These are phyloP conservation scores for Aspergillus chevalieri DNA, from an alignment of 2,329 filamentous ascomycete genomes.

Conservation along the genomic window DNA sequence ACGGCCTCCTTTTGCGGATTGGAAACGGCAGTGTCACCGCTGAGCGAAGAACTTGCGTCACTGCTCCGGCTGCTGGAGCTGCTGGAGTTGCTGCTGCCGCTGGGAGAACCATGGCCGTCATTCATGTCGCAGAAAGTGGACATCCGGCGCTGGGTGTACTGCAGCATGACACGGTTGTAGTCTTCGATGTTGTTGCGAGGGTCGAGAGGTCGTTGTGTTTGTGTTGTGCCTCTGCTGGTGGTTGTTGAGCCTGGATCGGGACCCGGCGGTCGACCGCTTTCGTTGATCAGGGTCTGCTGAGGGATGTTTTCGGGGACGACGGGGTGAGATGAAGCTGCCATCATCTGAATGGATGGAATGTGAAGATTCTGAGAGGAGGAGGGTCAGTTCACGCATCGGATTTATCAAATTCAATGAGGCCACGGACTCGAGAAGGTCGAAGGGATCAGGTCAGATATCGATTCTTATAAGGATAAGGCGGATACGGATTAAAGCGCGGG, in stretches of 20 bases:
- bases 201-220: constrained; percentile 11
- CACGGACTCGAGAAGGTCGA: no score
- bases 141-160: constrained; percentile 34
- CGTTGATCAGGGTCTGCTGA: neutral
- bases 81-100: constrained; percentile 24
- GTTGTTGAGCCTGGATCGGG: neutral
- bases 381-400: no score
- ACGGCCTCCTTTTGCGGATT: no score
- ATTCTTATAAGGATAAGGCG: no score
- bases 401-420: no score
- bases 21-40: no score
- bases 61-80: constrained; percentile 24
- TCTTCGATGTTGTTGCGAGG: constrained; percentile 28
- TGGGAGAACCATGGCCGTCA: constrained; percentile 10
- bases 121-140: constrained; percentile 25
- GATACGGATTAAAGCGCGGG: no score
- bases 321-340: no score
- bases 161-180: constrained; percentile 34
- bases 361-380: no score
- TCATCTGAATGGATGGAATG: no score
- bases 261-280: neutral
- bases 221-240: constrained; percentile 5
- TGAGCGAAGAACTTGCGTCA: neutral
- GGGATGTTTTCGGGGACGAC: no score
- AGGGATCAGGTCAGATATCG: no score